These are phyloP conservation scores for Withania somnifera DNA, from an alignment of 305 asterid genomes.

Conservation along the genomic window DNA sequence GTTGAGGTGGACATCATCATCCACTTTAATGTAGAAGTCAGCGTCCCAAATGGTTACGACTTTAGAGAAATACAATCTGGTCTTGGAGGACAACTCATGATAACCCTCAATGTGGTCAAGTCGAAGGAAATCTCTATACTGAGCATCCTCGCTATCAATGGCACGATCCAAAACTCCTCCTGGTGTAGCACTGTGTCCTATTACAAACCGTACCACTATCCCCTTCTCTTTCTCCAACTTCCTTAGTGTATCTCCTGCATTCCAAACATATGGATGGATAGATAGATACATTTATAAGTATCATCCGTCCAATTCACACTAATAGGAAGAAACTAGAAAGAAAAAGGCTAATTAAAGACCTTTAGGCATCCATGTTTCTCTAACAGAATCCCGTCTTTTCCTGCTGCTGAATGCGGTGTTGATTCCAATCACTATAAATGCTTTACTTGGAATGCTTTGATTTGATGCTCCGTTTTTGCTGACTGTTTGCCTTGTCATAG, in stretches of 20 bases:
- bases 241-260: conserved; percentile 37
- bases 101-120: conserved; percentile 55
- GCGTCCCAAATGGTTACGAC: conserved; percentile 60
- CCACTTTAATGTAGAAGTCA: conserved; percentile 58
- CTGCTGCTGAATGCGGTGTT: conserved; percentile 66
- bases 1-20: conserved; percentile 63
- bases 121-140: conserved; percentile 44
- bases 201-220: conserved; percentile 45
- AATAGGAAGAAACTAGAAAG: neutral
- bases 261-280: neutral
- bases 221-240: conserved; percentile 56
- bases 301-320: neutral
- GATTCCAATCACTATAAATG: conserved; percentile 53
- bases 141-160: conserved; percentile 43
- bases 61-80: conserved; percentile 45
- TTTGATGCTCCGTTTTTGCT: conserved; percentile 7
- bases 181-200: conserved; percentile 42
- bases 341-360: conserved; percentile 12
- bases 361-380: conserved; percentile 62
- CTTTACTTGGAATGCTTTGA: conserved; percentile 15
- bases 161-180: conserved; percentile 48
- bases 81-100: conserved; percentile 51
- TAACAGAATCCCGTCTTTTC: conserved; percentile 47
- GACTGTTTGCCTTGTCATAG: conserved; percentile 9
- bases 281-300: neutral